Percentiles rank a stretch among this genome's conserved stretches.
phyloP scores from a whole-genome alignment of 2,329 filamentous ascomycete species.

The Diaporthe aspalathi region DNA sequence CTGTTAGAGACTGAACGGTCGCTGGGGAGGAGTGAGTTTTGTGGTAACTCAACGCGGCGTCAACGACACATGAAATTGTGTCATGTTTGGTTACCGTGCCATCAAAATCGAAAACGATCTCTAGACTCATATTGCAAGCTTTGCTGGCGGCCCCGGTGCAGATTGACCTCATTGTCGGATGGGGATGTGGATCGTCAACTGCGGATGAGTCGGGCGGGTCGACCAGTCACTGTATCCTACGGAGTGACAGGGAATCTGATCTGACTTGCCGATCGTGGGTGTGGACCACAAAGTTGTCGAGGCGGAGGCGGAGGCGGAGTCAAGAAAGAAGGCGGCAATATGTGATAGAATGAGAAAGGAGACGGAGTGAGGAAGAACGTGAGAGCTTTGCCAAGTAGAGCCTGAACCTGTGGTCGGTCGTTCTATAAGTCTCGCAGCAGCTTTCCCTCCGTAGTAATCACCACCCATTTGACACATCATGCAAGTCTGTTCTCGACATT shows the following conservation, averaged over 20 bases:
- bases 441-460: no score
- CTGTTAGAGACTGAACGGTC: slow-evolving; percentile 42
- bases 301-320: neutral
- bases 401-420: no score
- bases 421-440: neutral
- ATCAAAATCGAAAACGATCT: slow-evolving; percentile 68
- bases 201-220: neutral
- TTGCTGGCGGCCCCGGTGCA: neutral
- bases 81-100: slow-evolving; percentile 67
- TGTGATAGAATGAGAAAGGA: neutral
- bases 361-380: neutral
- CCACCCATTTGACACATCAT: no score
- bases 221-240: no score
- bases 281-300: neutral
- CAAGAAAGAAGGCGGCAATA: neutral
- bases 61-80: slow-evolving; percentile 62
- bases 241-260: neutral
- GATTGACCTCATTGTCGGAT: neutral
- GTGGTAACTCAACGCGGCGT: slow-evolving; percentile 54
- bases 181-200: neutral
- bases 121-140: neutral
- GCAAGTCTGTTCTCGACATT: neutral
- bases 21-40: neutral
- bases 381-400: neutral
- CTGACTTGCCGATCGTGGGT: neutral